These are phyloP conservation scores for Chlorella vulgaris DNA, from an alignment of 139 green algal species.

Conservation along the genomic window DNA sequence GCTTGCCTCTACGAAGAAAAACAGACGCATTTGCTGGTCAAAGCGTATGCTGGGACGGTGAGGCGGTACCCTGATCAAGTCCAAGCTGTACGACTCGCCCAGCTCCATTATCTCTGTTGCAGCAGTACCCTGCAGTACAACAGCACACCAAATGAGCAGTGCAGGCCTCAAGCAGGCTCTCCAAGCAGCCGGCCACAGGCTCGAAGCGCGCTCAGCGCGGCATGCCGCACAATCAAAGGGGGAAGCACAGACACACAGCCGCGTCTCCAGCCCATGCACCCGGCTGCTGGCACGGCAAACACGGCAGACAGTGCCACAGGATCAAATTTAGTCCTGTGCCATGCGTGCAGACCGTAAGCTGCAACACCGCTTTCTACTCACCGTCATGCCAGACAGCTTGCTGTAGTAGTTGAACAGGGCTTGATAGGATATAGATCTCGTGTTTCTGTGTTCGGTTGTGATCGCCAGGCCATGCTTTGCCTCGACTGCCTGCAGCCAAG, in stretches of 20 bases:
- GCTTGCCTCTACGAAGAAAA: slow-evolving; percentile 37
- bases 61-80: slow-evolving; percentile 81
- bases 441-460: slow-evolving; percentile 31
- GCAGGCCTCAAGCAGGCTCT: background rate
- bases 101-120: slow-evolving; percentile 62
- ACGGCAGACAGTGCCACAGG: background rate
- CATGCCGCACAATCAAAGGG: background rate
- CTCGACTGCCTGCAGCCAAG: slow-evolving; percentile 61
- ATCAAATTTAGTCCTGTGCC: background rate
- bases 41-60: slow-evolving; percentile 66
- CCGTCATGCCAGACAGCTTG: slow-evolving; percentile 81
- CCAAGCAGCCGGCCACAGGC: too few relatives aligned
- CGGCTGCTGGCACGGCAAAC: too few relatives aligned
- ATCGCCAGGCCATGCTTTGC: slow-evolving; percentile 70
- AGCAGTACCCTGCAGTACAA: slow-evolving; percentile 51
- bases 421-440: slow-evolving; percentile 70
- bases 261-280: too few relatives aligned
- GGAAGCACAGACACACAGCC: background rate
- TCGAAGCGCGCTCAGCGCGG: too few relatives aligned
- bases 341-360: background rate
- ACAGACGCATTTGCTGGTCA: slow-evolving; percentile 70
- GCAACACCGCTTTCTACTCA: slow-evolving; percentile 3
- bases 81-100: slow-evolving; percentile 59
- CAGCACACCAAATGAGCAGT: background rate
- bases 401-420: slow-evolving; percentile 71